Percentiles rank a stretch among this genome's conserved stretches.
Evolutionary conservation across 2,329 filamentous ascomycete genomes (phyloP).

Genomic region (Cladorrhinum sp.): DNA sequence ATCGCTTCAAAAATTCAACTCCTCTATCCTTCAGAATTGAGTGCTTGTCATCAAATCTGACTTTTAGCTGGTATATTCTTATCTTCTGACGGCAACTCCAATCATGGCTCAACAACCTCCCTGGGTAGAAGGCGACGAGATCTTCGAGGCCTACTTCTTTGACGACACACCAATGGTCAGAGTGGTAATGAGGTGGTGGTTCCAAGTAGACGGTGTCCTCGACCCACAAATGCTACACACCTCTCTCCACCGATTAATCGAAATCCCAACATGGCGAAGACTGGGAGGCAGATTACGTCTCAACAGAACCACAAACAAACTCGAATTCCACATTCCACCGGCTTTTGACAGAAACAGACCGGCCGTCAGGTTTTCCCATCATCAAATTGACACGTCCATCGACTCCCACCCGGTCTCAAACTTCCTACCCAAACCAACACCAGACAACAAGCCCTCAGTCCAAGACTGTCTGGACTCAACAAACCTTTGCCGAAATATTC

Average conservation of each 20-base stretch:
- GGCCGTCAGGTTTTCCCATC: not conserved
- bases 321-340: not conserved
- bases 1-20: too few relatives aligned
- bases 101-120: conserved; percentile 4
- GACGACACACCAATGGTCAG: not conserved
- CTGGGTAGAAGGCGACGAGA: not conserved
- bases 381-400: not conserved
- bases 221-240: not conserved
- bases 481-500: not conserved
- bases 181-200: not conserved
- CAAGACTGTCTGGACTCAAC: not conserved
- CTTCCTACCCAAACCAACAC: not conserved
- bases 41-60: too few relatives aligned
- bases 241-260: not conserved
- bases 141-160: not conserved
- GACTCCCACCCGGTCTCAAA: not conserved
- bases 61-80: too few relatives aligned
- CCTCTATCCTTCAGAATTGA: too few relatives aligned
- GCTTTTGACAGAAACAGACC: not conserved
- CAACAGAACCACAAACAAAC: not conserved
- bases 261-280: not conserved
- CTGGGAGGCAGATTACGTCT: not conserved
- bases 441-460: not conserved
- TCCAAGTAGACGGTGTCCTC: not conserved
- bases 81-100: too few relatives aligned